Evolutionary conservation across 2,329 filamentous ascomycete genomes (phyloP), one percentile per base, ranked within the genome.

Genomic region (Aspergillus tubingensis): DNA sequence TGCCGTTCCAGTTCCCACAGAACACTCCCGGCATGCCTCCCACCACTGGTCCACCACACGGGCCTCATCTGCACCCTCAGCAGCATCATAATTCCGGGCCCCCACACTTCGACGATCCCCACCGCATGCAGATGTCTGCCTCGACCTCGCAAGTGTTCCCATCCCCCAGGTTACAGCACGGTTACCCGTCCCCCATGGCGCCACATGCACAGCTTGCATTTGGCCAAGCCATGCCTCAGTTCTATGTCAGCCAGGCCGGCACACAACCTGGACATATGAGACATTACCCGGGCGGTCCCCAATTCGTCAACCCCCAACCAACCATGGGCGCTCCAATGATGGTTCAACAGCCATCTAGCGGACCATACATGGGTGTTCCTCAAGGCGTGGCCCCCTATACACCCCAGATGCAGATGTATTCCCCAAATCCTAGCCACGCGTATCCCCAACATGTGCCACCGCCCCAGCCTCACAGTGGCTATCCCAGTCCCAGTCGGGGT

Each of bases 81-180:
- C 89, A 90, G 59, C 91, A 92, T 69, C 89, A 89, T 65, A 85
- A 84, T 5, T 85, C 86, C 55, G 83, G 83, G 15, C 84, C 86
- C 3, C 90, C 88, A 66, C 91, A 88, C 68, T 88, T 87, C 61
- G 87, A 88, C 67, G 93, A 96, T 67, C 90, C 92, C 60, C 91
- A 93, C 71, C 87, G 92, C 54, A 96, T 97, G 91, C 85, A 86
- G 67, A 90, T 95, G 79, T 91, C 91, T 60, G 90, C 88, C 6
- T 92, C 89, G 66, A 92, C 91, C 23, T 88, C 88, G 3, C 92
- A 93, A 69, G 91, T 92, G 2, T 95, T 92, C 74, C 89, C 91
- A 8, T 96, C 93, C 15, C 92, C 94, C 52, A 87, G 92, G 54
- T 85, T 92, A 67, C 85, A 87, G 54, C 89, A 88, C 64, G 85